A percentile compares a stretch with the other conserved stretches of the same genome.
phyloP scores from a whole-genome alignment of 768 basidiomycete species.

The Nidularia sp. region DNA sequence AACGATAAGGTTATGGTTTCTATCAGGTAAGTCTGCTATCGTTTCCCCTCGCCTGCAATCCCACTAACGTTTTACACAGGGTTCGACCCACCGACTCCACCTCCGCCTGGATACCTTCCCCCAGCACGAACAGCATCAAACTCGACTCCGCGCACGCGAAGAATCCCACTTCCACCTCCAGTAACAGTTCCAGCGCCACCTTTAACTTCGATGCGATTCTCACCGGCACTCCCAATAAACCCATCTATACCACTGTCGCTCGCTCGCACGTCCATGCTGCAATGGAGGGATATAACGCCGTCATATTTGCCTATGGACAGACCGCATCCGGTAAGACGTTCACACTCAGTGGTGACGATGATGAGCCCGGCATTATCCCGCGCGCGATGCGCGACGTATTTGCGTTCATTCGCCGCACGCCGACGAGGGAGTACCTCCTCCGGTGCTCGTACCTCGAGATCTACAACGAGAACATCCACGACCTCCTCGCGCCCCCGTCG shows the following conservation, averaged over 20 bases:
- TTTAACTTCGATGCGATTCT: conserved; percentile 77
- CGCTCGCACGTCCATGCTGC: conserved; percentile 82
- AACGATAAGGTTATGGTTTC: conserved; percentile 88
- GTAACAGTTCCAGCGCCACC: conserved; percentile 13
- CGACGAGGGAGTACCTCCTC: conserved; percentile 86
- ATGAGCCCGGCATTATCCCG: conserved; percentile 92
- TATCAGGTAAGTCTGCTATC: conserved; percentile 47
- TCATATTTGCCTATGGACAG: conserved; percentile 93
- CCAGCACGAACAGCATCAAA: conserved; percentile 49
- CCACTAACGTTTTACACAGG: conserved; percentile 27
- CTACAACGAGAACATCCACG: conserved; percentile 89
- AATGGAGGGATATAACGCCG: conserved; percentile 96
- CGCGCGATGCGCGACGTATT: conserved; percentile 92
- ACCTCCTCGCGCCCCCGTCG: conserved; percentile 73
- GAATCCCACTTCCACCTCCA: conserved; percentile 22
- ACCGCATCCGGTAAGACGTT: conserved; percentile 67
- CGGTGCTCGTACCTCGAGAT: conserved; percentile 96
- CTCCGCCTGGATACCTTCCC: conserved; percentile 53
- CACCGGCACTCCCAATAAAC: conserved; percentile 76
- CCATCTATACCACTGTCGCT: conserved; percentile 72
- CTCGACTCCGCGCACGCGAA: conserved; percentile 56
- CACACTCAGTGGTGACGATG: conserved; percentile 67
- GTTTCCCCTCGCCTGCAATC: neutral
- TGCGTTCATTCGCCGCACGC: conserved; percentile 70
- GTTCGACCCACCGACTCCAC: conserved; percentile 54